Evolutionary conservation across 1,139 yeast genomes (phyloP), one percentile per base, ranked within the genome.

Genomic region (Zygosaccharomyces pseudobailii): DNA sequence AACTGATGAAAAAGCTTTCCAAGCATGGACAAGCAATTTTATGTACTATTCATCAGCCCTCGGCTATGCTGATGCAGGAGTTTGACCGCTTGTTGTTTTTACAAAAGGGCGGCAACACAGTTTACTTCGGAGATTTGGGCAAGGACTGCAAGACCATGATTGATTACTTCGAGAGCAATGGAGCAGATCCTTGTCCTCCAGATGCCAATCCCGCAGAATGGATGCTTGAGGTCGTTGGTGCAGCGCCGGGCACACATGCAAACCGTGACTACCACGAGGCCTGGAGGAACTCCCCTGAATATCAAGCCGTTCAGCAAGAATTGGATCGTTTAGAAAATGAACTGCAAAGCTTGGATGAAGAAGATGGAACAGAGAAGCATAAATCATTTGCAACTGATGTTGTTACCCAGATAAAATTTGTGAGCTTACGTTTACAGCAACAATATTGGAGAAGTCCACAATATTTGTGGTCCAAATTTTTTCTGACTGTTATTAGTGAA

Each of bases 41-140:
- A 61, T 84, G 92, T 70, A 85, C 94, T 10, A 85, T 85, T 55
- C 92, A 85, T 66, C 94, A 85, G 67, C 94, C 94, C 49, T 83
- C 90, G 5, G 90, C 92, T 36, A 74, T 83, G 46, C 70, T 85
- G 60, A 74, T 85, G 69, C 83, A 84, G 63, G 87, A 84, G 58
- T 86, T 86, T 63, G 95, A 86, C 60, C 77, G 94, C 52, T 71
- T 86, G 53, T 69, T 86, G 53, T 83, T 86, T 62, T 70, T 86
- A 63, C 84, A 82, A 49, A 75, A 70, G 52, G 95, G 94, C 56
- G 95, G 95, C 47, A 72, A 76, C 58, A 85, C 94, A 3, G 89
- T 84, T 17, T 86, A 85, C 66, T 86, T 84, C 63, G 95, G 95
- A 45, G 88, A 84, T 45, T 74, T 86, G 58, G 95, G 95, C 46